Base-by-base conservation (phyloP, 371 early-diverging fungal species). In the Actinomortierella wolfii region DNA sequence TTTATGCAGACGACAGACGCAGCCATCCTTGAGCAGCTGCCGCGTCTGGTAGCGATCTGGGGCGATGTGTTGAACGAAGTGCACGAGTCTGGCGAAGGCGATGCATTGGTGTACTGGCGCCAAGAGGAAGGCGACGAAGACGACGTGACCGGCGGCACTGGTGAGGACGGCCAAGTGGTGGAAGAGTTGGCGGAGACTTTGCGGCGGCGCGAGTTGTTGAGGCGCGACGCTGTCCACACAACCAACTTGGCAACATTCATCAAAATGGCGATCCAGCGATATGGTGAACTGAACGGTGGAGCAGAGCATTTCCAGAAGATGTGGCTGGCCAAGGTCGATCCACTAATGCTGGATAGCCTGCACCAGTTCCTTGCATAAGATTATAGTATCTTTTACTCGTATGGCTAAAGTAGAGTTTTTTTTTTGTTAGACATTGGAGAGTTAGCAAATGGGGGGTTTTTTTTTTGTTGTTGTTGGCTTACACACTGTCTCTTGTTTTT, bases 31-130 rank as follows among this genome's bases (percentile, higher is more conserved):
- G 60, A 71, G 8, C 61, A 76, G 20, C 55, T 89, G 29, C 76
- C 82, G 5, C 77, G 78, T 28, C 61, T 92, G 4, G 81, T 91
- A 56, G 78, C 81, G 5, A 76, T 90, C 25, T 85, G 89, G 82
- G 83, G 83, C 17, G 87, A 87, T 61, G 86, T 90, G 0, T 59
- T 87, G 55, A 77, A 80, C 42, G 89, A 90, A 55, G 77, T 87
- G 8, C 82, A 80, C 54, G 87, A 86, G 40, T 67, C 77, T 9
- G 88, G 83, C 21, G 79, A 80, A 15, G 83, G 84, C 61, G 86
- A 85, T 56, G 79, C 85, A 2, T 76, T 89, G n/a, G 81, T 87
- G 8, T 86, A 86, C 58, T 81, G 83, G 68, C 87, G 87, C 57
- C 81, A 83, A 41, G 86, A 86, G 41, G 59, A 78, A 44, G 88